Evolutionary conservation across 2,329 filamentous ascomycete genomes (phyloP).

Genomic region (Ophiocordyceps polyrhachis-furcata): DNA sequence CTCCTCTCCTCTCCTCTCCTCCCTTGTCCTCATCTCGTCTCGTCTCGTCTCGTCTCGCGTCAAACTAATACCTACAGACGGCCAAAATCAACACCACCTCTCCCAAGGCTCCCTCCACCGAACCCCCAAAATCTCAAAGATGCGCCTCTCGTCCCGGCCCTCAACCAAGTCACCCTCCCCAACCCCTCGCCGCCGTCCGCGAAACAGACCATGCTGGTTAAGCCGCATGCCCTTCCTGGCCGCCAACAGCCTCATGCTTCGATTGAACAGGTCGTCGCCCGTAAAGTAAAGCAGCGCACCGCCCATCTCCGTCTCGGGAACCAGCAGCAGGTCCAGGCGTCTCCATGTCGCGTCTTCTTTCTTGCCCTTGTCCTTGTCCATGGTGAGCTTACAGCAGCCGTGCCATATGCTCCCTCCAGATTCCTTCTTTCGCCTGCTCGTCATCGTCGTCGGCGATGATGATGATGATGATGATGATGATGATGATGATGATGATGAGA

Average conservation of each 20-base stretch:
- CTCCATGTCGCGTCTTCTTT: conserved; percentile 38
- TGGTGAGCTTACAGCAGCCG: conserved; percentile 58
- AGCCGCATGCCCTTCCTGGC: conserved; percentile 66
- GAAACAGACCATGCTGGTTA: conserved; percentile 70
- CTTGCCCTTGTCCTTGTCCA: too few species aligned
- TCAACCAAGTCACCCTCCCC: conserved; percentile 46
- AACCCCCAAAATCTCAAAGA: conserved; percentile 70
- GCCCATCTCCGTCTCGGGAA: conserved; percentile 61
- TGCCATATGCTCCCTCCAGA: conserved; percentile 65
- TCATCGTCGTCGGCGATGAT: too few species aligned
- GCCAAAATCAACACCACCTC: conserved; percentile 53
- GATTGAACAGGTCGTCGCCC: conserved; percentile 86
- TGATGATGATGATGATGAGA: not conserved
- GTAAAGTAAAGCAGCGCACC: conserved; percentile 90
- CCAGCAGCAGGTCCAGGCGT: conserved; percentile 68
- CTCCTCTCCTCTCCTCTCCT: not conserved
- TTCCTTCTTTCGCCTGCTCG: conserved; percentile 4
- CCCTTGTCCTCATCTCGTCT: too few species aligned
- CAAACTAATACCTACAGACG: too few species aligned
- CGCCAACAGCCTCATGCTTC: conserved; percentile 64
- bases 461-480: conserved; percentile 3
- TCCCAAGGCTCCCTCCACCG: conserved; percentile 65
- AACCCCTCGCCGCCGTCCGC: conserved; percentile 16
- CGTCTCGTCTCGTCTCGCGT: too few species aligned
- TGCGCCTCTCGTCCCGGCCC: conserved; percentile 54